phyloP scores from a whole-genome alignment of 148 eudicot genomes.

The Rhododendron molle region DNA sequence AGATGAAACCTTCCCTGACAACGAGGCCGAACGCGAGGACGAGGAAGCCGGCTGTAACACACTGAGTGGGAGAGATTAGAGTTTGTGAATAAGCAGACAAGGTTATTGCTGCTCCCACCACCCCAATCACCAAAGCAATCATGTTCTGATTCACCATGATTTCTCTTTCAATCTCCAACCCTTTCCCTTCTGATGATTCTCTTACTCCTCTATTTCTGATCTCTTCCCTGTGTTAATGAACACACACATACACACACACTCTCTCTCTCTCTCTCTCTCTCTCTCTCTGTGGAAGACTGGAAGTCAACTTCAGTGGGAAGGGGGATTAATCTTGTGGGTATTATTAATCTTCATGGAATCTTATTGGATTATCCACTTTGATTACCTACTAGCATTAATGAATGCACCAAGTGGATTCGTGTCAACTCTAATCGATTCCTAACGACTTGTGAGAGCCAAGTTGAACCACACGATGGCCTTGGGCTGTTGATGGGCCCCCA shows the following conservation, averaged over 20 bases:
- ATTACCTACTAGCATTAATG: background rate
- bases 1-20: slow-evolving; percentile 40
- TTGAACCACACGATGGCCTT: background rate
- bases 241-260: too few species aligned
- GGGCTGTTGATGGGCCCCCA: background rate
- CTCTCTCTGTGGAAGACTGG: background rate
- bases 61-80: slow-evolving; percentile 42
- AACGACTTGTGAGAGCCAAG: background rate
- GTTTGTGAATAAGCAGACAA: slow-evolving; percentile 64
- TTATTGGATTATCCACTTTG: background rate
- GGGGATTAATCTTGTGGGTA: background rate
- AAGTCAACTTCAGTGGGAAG: background rate
- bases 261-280: background rate
- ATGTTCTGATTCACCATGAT: slow-evolving; percentile 31
- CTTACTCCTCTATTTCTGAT: background rate
- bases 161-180: slow-evolving; percentile 11
- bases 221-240: background rate
- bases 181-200: background rate
- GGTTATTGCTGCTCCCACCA: slow-evolving; percentile 57
- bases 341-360: background rate
- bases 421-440: background rate
- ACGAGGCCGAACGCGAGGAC: slow-evolving; percentile 30
- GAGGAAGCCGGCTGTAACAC: slow-evolving; percentile 22
- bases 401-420: background rate
- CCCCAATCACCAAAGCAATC: slow-evolving; percentile 48